Evolutionary conservation across 2,329 filamentous ascomycete species (phyloP).

Genomic region (Hypomyces perniciosus): DNA sequence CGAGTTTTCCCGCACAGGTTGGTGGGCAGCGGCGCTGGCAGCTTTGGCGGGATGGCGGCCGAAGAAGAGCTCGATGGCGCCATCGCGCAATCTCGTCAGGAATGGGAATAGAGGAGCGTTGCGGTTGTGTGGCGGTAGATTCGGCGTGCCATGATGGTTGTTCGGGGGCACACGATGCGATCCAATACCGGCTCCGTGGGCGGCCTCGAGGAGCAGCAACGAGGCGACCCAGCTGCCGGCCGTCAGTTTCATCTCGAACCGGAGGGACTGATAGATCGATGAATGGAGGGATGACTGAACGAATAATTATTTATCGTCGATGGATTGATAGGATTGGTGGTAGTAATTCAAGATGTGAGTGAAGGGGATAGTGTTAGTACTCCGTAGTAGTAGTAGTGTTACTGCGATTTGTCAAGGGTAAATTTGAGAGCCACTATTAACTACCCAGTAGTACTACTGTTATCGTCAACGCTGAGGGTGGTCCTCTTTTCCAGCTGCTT

Average conservation of each 20-base stretch:
- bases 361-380: too few species aligned
- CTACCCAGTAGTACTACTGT: too few species aligned
- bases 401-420: too few species aligned
- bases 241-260: constrained; percentile 19
- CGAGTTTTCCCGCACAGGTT: constrained; percentile 25
- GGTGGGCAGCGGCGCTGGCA: constrained; percentile 9
- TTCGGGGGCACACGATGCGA: constrained; percentile 17
- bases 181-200: constrained; percentile 25
- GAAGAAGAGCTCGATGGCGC: constrained; percentile 44
- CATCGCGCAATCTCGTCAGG: constrained; percentile 46
- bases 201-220: constrained; percentile 23
- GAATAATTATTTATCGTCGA: neutral
- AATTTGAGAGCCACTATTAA: too few species aligned
- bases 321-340: too few species aligned
- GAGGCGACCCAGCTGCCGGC: constrained; percentile 14
- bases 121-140: constrained; percentile 13
- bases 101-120: constrained; percentile 37
- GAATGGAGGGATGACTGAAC: neutral
- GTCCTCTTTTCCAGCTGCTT: too few species aligned
- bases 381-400: too few species aligned
- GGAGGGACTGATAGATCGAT: neutral
- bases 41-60: constrained; percentile 35
- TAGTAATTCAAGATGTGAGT: too few species aligned
- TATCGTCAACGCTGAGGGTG: too few species aligned
- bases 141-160: constrained; percentile 2